Evolutionary conservation across 352 stramenopile genomes (phyloP).

Genomic region (Phytophthora fragariaefolia): DNA sequence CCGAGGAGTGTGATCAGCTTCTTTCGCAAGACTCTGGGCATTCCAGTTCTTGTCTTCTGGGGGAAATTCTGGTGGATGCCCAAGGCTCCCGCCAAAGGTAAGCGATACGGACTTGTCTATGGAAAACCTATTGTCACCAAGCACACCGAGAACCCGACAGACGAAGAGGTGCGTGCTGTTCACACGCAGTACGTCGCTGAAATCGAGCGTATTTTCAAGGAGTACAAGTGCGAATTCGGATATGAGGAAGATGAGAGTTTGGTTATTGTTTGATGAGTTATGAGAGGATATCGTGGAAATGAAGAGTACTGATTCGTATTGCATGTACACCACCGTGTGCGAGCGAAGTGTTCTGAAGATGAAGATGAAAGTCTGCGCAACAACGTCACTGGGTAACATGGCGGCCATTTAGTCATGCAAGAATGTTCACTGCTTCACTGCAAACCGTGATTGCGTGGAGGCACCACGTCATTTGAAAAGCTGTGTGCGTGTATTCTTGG

Average conservation of each 20-base stretch:
- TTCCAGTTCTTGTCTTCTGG: slow-evolving; percentile 78
- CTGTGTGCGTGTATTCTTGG: not conserved
- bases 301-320: too few relatives aligned
- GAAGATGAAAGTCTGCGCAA: not conserved
- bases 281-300: not conserved
- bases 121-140: slow-evolving; percentile 61
- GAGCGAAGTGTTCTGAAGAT: too few relatives aligned
- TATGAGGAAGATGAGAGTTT: slow-evolving; percentile 76
- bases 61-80: slow-evolving; percentile 78
- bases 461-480: not conserved
- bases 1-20: slow-evolving; percentile 51
- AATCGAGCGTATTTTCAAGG: slow-evolving; percentile 58
- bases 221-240: slow-evolving; percentile 69
- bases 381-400: too few relatives aligned
- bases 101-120: slow-evolving; percentile 69
- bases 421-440: not conserved
- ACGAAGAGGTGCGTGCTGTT: slow-evolving; percentile 54
- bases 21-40: slow-evolving; percentile 61
- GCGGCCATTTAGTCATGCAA: too few relatives aligned
- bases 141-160: slow-evolving; percentile 48
- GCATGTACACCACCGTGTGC: too few relatives aligned
- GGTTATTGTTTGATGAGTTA: slow-evolving; percentile 45
- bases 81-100: slow-evolving; percentile 47
- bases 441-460: slow-evolving; percentile 1
- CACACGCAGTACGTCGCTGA: slow-evolving; percentile 63